Percentiles rank a stretch among this genome's conserved stretches.
phyloP scores from a whole-genome alignment of 805 yeast species.

The Candida ovalis region DNA sequence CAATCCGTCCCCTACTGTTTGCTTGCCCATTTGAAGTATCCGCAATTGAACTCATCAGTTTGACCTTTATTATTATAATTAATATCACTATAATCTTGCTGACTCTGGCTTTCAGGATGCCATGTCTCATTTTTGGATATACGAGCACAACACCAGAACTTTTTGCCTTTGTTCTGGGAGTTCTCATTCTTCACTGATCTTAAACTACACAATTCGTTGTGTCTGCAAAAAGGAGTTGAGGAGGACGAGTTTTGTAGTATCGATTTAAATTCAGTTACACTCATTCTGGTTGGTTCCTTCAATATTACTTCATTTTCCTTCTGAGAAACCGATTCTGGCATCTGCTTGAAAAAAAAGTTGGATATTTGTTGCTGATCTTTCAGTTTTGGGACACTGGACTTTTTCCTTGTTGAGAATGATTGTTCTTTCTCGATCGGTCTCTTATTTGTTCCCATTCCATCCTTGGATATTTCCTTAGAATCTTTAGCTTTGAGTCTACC shows the following conservation, averaged over 20 bases:
- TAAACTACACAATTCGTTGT: constrained; percentile 42
- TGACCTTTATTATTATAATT: constrained; percentile 2
- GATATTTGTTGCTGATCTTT: constrained; percentile 20
- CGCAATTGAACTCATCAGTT: constrained; percentile 39
- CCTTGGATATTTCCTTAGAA: not conserved
- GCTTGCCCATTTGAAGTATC: constrained; percentile 50
- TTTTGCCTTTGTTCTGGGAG: constrained; percentile 41
- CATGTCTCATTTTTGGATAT: constrained; percentile 26
- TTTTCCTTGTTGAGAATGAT: constrained; percentile 19
- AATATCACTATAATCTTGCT: constrained; percentile 1
- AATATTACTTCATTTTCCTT: not conserved
- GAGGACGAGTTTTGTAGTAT: constrained; percentile 15
- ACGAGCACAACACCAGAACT: constrained; percentile 52
- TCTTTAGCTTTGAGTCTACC: not conserved
- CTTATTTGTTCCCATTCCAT: not conserved
- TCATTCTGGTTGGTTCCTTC: constrained; percentile 3
- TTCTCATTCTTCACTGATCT: constrained; percentile 40
- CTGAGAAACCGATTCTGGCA: not conserved
- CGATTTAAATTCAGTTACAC: constrained; percentile 18
- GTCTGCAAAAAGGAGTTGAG: constrained; percentile 42
- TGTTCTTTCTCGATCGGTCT: not conserved
- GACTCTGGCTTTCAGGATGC: constrained; percentile 22
- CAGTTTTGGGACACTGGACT: not conserved
- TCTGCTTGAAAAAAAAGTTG: constrained; percentile 21
- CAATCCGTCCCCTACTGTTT: too few relatives aligned